These are phyloP conservation scores for Meyerozyma guilliermondii DNA, from an alignment of 1,139 yeast genomes.

Conservation along the genomic window DNA sequence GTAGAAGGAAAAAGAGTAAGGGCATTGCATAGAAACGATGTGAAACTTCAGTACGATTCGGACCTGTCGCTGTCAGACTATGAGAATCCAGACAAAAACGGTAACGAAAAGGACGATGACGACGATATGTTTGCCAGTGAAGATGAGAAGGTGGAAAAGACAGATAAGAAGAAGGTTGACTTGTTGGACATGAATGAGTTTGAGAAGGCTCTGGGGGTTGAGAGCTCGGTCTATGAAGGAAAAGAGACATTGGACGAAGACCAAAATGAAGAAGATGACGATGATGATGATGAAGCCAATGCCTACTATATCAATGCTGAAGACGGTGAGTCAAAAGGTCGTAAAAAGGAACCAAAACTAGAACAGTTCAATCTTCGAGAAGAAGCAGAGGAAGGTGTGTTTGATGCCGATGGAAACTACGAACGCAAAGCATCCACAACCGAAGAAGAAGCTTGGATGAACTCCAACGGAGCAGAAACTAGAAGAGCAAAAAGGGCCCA, in stretches of 20 bases:
- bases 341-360: conserved; percentile 8
- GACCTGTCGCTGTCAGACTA: conserved; percentile 23
- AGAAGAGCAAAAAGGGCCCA: conserved; percentile 42
- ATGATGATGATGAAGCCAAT: conserved; percentile 4
- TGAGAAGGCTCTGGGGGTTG: conserved; percentile 15
- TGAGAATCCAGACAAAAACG: conserved; percentile 7
- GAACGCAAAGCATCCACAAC: conserved; percentile 35
- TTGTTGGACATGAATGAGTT: conserved; percentile 16
- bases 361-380: conserved; percentile 60
- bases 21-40: conserved; percentile 15
- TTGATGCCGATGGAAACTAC: conserved; percentile 61
- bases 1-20: conserved; percentile 22
- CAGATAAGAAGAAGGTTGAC: conserved; percentile 23
- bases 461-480: conserved; percentile 41
- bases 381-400: conserved; percentile 56
- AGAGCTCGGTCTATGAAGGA: conserved; percentile 7
- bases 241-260: not conserved
- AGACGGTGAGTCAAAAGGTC: not conserved
- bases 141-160: conserved; percentile 4
- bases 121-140: conserved; percentile 13
- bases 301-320: conserved; percentile 2
- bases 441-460: conserved; percentile 30
- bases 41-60: conserved; percentile 27
- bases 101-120: conserved; percentile 10
- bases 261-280: conserved; percentile 5